phyloP scores from a whole-genome alignment of 2,329 filamentous ascomycete species.

The Thermothelomyces thermophilus region DNA sequence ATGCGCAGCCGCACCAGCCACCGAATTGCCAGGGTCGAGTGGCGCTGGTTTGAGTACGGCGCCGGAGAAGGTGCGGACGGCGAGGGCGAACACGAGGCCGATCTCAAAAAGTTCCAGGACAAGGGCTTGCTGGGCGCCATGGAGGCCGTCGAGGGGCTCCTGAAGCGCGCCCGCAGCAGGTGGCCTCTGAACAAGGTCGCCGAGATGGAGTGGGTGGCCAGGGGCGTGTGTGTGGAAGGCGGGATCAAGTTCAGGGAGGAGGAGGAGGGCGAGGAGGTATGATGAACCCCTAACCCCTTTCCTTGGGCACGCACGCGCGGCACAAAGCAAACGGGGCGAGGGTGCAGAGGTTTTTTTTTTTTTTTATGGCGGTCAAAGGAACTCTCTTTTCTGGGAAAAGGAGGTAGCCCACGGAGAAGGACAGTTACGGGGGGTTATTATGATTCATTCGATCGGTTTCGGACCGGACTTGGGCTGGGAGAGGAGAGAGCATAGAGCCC shows the following conservation, averaged over 20 bases:
- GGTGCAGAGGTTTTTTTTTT: too few species aligned
- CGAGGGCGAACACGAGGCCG: constrained; percentile 74
- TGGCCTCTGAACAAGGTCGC: constrained; percentile 70
- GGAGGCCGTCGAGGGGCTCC: constrained; percentile 72
- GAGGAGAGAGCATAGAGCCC: too few species aligned
- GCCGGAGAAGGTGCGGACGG: constrained; percentile 47
- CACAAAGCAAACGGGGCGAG: background rate
- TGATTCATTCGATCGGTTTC: too few species aligned
- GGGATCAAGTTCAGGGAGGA: constrained; percentile 55
- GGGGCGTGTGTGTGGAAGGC: constrained; percentile 62
- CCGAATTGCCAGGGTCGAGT: constrained; percentile 91
- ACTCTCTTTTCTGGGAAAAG: background rate
- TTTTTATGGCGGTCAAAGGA: too few species aligned
- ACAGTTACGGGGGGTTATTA: background rate
- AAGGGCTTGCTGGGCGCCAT: constrained; percentile 67
- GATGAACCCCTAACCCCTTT: background rate
- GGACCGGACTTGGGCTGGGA: too few species aligned
- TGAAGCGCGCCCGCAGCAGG: constrained; percentile 75
- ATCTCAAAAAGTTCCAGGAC: constrained; percentile 53
- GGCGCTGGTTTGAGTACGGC: constrained; percentile 85
- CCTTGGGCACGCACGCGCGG: too few species aligned
- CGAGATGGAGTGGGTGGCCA: constrained; percentile 66
- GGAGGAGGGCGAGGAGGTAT: constrained; percentile 49
- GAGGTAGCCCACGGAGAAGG: too few species aligned
- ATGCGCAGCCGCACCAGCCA: constrained; percentile 80